phyloP scores from a whole-genome alignment of 2,329 filamentous ascomycete species.

The Ramichloridium luteum region DNA sequence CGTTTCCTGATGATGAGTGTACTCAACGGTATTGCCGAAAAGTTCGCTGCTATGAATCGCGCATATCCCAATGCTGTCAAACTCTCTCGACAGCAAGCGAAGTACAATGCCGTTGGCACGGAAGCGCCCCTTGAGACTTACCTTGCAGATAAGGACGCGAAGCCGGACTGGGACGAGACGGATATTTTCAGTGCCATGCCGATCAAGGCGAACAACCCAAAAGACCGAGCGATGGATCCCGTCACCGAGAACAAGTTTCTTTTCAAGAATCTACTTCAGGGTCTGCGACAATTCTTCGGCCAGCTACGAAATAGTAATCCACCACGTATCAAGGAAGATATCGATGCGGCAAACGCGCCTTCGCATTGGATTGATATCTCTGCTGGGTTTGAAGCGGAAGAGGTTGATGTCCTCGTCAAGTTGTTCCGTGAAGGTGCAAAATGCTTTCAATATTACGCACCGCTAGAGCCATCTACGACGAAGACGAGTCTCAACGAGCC shows the following conservation, averaged over 20 bases:
- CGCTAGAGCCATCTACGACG: slow-evolving; percentile 65
- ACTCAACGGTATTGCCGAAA: slow-evolving; percentile 92
- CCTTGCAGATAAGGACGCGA: slow-evolving; percentile 65
- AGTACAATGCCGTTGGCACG: slow-evolving; percentile 30
- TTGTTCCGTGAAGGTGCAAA: slow-evolving; percentile 92
- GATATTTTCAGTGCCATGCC: slow-evolving; percentile 95
- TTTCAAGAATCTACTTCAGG: slow-evolving; percentile 92
- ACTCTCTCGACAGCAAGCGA: slow-evolving; percentile 63
- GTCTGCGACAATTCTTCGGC: slow-evolving; percentile 92
- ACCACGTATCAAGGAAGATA: slow-evolving; percentile 38
- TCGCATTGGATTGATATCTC: slow-evolving; percentile 91
- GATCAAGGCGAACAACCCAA: slow-evolving; percentile 86
- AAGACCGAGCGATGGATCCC: slow-evolving; percentile 78
- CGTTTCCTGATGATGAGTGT: slow-evolving; percentile 96
- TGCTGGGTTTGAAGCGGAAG: slow-evolving; percentile 92
- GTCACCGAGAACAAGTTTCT: slow-evolving; percentile 96
- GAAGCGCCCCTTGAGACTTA: slow-evolving; percentile 55
- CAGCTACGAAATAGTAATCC: slow-evolving; percentile 86
- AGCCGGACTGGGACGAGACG: slow-evolving; percentile 93
- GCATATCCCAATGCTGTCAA: slow-evolving; percentile 94
- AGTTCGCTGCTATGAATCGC: slow-evolving; percentile 95
- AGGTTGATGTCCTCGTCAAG: slow-evolving; percentile 92
- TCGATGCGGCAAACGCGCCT: slow-evolving; percentile 69
- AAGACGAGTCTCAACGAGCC: slow-evolving; percentile 67
- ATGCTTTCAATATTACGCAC: slow-evolving; percentile 93